Percentiles rank a stretch among this genome's conserved stretches.
Evolutionary conservation across 306 rosid genomes (phyloP).

Genomic region (Inga leiocalycina): DNA sequence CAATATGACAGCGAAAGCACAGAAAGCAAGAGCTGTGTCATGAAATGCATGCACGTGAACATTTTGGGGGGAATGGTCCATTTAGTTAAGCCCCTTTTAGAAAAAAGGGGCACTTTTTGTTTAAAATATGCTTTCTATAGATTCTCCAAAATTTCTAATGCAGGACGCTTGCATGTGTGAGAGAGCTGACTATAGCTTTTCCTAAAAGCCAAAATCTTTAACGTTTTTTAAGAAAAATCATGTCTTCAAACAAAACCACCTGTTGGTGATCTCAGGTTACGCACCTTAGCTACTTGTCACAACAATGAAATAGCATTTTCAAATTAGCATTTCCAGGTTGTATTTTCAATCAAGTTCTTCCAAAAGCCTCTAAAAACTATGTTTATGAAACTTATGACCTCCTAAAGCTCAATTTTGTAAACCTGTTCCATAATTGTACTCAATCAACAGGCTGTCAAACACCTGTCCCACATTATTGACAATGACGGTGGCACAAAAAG

Average conservation of each 20-base stretch:
- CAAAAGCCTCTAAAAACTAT: conserved; percentile 22
- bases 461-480: conserved; percentile 22
- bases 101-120: not conserved
- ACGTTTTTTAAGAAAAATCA: not conserved
- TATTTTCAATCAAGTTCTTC: not conserved
- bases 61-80: not conserved
- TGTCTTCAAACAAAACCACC: not conserved
- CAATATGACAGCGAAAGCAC: not conserved
- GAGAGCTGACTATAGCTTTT: not conserved
- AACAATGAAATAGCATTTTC: not conserved
- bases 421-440: conserved; percentile 7
- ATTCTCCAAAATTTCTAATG: not conserved
- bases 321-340: not conserved
- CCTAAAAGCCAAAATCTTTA: not conserved
- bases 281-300: not conserved
- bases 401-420: conserved; percentile 10
- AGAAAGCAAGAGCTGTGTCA: not conserved
- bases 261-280: not conserved
- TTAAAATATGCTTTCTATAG: not conserved
- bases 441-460: conserved; percentile 12
- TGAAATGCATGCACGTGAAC: not conserved
- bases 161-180: too few relatives aligned
- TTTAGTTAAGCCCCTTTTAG: not conserved
- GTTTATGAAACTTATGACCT: conserved; percentile 6
- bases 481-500: not conserved